A percentile compares a stretch with the other conserved stretches of the same genome.
Evolutionary conservation across 257 asterid species (phyloP).

Genomic region (Cordia subcordata): DNA sequence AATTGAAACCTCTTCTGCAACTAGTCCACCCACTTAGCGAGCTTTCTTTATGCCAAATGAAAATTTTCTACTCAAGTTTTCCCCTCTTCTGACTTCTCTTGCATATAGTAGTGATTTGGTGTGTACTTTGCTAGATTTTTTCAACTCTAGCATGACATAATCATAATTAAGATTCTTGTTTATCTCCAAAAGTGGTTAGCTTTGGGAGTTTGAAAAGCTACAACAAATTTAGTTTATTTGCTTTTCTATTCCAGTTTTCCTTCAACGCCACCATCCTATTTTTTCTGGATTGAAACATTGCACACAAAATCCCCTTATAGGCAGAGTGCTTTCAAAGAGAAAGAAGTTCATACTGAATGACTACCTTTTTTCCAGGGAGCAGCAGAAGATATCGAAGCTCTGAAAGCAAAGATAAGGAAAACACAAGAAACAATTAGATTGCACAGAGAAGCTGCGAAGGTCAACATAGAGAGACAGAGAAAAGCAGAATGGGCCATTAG

Average conservation of each 20-base stretch:
- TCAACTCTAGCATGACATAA: neutral
- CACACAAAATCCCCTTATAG: too few species aligned
- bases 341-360: neutral
- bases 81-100: conserved; percentile 1
- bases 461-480: conserved; percentile 30
- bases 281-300: too few species aligned
- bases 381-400: conserved; percentile 31
- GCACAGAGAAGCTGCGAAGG: conserved; percentile 31
- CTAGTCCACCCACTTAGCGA: conserved; percentile 14
- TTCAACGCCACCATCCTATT: too few species aligned
- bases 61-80: conserved; percentile 1
- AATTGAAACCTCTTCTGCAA: neutral
- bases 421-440: conserved; percentile 31
- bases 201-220: too few species aligned
- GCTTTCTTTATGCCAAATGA: conserved; percentile 5
- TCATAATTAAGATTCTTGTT: neutral
- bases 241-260: neutral
- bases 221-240: too few species aligned
- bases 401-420: conserved; percentile 25
- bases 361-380: conserved; percentile 13
- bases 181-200: neutral
- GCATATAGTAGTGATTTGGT: conserved; percentile 4
- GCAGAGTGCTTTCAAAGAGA: too few species aligned
- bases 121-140: neutral
- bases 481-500: conserved; percentile 53